These are phyloP conservation scores for Entonaema liquescens DNA, from an alignment of 495 filamentous ascomycete species.

Conservation along the genomic window DNA sequence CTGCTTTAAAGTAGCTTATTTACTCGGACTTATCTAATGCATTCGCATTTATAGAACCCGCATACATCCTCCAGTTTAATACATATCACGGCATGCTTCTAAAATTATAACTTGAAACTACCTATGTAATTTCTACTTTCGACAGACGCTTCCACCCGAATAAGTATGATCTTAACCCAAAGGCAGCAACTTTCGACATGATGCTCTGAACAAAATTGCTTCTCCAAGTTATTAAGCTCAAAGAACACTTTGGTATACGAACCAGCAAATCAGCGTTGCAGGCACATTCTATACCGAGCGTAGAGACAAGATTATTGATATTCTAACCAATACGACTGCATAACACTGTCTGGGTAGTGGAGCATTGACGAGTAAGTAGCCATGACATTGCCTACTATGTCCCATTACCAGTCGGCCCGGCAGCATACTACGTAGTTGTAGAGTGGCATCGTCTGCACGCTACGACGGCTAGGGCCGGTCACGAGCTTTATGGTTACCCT, in stretches of 20 bases:
- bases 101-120: background rate
- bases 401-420: constrained; percentile 25
- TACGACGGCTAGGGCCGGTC: background rate
- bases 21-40: background rate
- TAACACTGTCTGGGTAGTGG: background rate
- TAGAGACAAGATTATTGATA: background rate
- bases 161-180: background rate
- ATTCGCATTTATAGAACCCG: background rate
- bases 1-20: background rate
- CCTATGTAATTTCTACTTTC: background rate
- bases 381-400: constrained; percentile 4
- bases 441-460: constrained; percentile 11
- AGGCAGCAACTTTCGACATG: background rate
- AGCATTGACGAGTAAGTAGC: background rate
- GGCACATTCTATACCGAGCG: background rate
- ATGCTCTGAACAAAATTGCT: background rate
- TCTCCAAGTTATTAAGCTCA: background rate
- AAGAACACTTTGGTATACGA: constrained; percentile 11
- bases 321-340: background rate
- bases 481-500: background rate
- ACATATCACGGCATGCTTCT: background rate
- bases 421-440: constrained; percentile 6
- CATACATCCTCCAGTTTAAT: background rate
- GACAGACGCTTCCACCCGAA: background rate
- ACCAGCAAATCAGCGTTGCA: constrained; percentile 9